phyloP scores from a whole-genome alignment of 2,329 filamentous ascomycete genomes.

The Arthrobotrys entomopaga region DNA sequence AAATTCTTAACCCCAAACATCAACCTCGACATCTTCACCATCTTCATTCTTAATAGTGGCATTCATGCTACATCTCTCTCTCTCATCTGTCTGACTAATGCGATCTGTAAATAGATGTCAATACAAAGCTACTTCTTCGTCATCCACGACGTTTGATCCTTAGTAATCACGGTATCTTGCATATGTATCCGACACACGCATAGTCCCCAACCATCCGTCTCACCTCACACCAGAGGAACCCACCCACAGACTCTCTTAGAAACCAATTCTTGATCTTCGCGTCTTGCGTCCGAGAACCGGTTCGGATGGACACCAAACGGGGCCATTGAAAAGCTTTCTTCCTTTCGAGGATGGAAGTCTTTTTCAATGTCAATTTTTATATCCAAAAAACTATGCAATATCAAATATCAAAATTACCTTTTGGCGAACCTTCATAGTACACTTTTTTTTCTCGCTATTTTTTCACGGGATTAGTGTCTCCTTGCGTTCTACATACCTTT shows the following conservation, averaged over 20 bases:
- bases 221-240: constrained; percentile 5
- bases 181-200: constrained; percentile 8
- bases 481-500: constrained; percentile 56
- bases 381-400: constrained; percentile 51
- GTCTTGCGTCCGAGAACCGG: constrained; percentile 50
- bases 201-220: constrained; percentile 52
- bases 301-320: constrained; percentile 33
- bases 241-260: constrained; percentile 36
- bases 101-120: constrained; percentile 1
- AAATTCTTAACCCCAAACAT: neutral
- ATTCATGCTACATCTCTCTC: neutral
- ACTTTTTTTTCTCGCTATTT: constrained; percentile 33
- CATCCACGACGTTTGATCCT: neutral
- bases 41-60: neutral
- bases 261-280: constrained; percentile 47
- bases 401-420: constrained; percentile 34
- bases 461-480: constrained; percentile 56
- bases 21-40: neutral
- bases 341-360: constrained; percentile 21
- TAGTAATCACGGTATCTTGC: neutral
- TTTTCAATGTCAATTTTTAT: constrained; percentile 5
- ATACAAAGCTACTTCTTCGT: neutral
- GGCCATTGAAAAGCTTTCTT: constrained; percentile 18
- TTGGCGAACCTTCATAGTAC: constrained; percentile 57
- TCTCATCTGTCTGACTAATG: neutral